Percentiles rank a stretch among this genome's conserved stretches.
These are phyloP conservation scores for Cercophora samala DNA, from an alignment of 495 filamentous ascomycete genomes.

Conservation along the genomic window DNA sequence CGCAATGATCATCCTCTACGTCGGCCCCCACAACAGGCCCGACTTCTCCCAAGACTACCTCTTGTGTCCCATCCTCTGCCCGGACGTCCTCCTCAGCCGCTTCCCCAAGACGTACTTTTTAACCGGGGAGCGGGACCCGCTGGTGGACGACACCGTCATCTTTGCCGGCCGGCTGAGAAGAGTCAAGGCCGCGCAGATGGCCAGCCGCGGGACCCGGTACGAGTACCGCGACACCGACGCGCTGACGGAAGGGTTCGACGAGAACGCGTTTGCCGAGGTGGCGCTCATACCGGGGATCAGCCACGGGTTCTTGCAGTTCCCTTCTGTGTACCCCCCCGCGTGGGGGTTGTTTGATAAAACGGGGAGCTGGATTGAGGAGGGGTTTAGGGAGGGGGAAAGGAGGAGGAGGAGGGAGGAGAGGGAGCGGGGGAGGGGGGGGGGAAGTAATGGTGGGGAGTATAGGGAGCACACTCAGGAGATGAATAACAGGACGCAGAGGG, in stretches of 20 bases:
- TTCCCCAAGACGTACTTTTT: slow-evolving; percentile 93
- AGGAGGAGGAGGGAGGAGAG: slow-evolving; percentile 28
- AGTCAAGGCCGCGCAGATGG: slow-evolving; percentile 65
- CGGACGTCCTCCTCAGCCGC: slow-evolving; percentile 70
- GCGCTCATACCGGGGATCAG: slow-evolving; percentile 79
- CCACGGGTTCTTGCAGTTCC: slow-evolving; percentile 93
- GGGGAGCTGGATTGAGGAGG: slow-evolving; percentile 70
- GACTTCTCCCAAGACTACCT: slow-evolving; percentile 90
- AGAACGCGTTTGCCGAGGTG: slow-evolving; percentile 75
- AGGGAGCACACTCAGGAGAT: slow-evolving; percentile 24
- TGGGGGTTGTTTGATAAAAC: slow-evolving; percentile 76
- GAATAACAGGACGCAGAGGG: neutral
- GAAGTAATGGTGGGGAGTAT: slow-evolving; percentile 11
- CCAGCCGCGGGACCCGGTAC: slow-evolving; percentile 27
- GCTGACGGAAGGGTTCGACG: slow-evolving; percentile 55
- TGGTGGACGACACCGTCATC: slow-evolving; percentile 95
- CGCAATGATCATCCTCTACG: slow-evolving; percentile 97
- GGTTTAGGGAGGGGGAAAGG: slow-evolving; percentile 54
- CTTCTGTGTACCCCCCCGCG: slow-evolving; percentile 76
- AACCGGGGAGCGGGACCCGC: slow-evolving; percentile 89
- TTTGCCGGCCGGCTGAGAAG: slow-evolving; percentile 84
- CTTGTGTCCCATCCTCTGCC: slow-evolving; percentile 83
- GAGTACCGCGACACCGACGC: slow-evolving; percentile 34
- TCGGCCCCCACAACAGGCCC: slow-evolving; percentile 87
- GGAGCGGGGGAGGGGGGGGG: slow-evolving; percentile 22